phyloP scores from a whole-genome alignment of 768 basidiomycete genomes.

The Mycena venus region DNA sequence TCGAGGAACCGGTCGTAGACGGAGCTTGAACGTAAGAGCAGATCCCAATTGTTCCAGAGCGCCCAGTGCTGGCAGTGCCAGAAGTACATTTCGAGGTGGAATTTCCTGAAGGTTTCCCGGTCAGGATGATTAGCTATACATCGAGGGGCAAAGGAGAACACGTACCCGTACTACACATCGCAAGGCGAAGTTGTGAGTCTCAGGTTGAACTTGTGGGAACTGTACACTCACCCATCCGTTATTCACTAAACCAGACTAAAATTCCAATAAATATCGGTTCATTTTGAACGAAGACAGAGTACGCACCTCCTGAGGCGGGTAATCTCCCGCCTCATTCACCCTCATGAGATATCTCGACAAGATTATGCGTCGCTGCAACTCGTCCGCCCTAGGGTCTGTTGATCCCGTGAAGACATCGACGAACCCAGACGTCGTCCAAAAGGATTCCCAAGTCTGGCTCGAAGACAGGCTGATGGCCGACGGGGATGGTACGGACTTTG shows the following conservation, averaged over 20 bases:
- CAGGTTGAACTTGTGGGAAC: no score
- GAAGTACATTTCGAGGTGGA: conserved; percentile 74
- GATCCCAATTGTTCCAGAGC: conserved; percentile 71
- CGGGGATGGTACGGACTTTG: conserved; percentile 36
- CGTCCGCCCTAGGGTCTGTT: conserved; percentile 62
- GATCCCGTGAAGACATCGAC: conserved; percentile 66
- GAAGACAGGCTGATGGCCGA: conserved; percentile 51
- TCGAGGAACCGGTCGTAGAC: conserved; percentile 64
- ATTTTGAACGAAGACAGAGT: background rate
- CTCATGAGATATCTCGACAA: conserved; percentile 69
- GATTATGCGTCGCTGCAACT: conserved; percentile 69
- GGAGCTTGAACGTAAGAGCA: conserved; percentile 58
- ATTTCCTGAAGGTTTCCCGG: conserved; percentile 57
- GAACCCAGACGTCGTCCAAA: conserved; percentile 64
- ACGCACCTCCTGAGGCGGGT: conserved; percentile 69
- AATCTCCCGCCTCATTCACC: conserved; percentile 70
- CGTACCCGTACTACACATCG: conserved; percentile 52
- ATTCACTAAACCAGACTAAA: conserved; percentile 67
- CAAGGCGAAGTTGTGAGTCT: background rate
- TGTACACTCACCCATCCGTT: conserved; percentile 64
- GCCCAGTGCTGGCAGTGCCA: conserved; percentile 74
- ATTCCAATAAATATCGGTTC: background rate
- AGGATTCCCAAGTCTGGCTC: conserved; percentile 56
- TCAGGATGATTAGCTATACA: background rate
- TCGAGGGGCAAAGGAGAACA: background rate